phyloP scores from a whole-genome alignment of 768 basidiomycete genomes.

The Boletellus ananas region DNA sequence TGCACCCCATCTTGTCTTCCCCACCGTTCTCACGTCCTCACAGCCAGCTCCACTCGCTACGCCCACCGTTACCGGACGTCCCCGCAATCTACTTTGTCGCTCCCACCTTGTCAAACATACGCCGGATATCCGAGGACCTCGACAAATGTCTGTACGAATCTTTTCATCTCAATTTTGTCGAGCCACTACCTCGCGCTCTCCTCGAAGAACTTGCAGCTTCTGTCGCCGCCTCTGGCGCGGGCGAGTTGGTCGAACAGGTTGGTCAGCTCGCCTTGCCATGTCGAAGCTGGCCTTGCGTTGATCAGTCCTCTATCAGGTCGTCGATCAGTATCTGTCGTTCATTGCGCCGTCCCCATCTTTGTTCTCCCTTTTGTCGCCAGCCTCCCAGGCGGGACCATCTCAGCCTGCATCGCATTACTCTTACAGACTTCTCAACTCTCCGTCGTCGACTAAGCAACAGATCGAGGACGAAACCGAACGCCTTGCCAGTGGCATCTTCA shows the following conservation, averaged over 20 bases:
- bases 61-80: slow-evolving; percentile 90
- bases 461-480: slow-evolving; percentile 94
- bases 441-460: slow-evolving; percentile 81
- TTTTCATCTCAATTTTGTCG: slow-evolving; percentile 93
- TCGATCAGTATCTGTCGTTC: slow-evolving; percentile 97
- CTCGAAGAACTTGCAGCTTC: slow-evolving; percentile 91
- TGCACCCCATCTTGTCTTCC: slow-evolving; percentile 29
- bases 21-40: slow-evolving; percentile 2
- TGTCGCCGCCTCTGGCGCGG: slow-evolving; percentile 80
- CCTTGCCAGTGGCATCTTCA: slow-evolving; percentile 86
- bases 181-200: slow-evolving; percentile 80
- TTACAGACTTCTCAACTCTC: slow-evolving; percentile 88
- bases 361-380: slow-evolving; percentile 80
- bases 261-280: slow-evolving; percentile 4
- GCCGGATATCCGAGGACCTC: slow-evolving; percentile 90
- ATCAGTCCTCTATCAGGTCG: slow-evolving; percentile 48
- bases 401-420: slow-evolving; percentile 49
- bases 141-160: slow-evolving; percentile 87
- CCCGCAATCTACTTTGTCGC: slow-evolving; percentile 97
- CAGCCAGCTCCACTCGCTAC: slow-evolving; percentile 86
- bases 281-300: background rate
- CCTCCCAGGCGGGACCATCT: slow-evolving; percentile 33
- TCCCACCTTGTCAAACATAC: slow-evolving; percentile 81
- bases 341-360: slow-evolving; percentile 89
- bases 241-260: slow-evolving; percentile 78